phyloP scores from a whole-genome alignment of 441 rosid genomes.

The Populus hybrid region DNA sequence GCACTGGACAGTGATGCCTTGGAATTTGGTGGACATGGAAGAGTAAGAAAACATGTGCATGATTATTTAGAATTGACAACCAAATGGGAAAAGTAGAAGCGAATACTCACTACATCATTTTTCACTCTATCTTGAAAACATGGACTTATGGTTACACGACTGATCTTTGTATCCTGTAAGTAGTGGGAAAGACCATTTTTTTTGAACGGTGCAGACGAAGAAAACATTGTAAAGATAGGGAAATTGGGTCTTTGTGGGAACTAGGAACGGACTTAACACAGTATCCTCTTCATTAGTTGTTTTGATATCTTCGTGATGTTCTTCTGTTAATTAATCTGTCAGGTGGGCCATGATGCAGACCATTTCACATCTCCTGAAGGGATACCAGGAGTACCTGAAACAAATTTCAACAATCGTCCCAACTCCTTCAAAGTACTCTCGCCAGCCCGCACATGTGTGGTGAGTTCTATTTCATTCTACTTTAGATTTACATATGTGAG shows the following conservation, averaged over 20 bases:
- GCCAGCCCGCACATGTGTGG: constrained; percentile 70
- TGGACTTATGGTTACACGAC: background rate
- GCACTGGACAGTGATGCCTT: constrained; percentile 71
- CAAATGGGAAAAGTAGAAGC: background rate
- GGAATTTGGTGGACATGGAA: constrained; percentile 77
- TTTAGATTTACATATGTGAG: background rate
- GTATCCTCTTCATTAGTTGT: background rate
- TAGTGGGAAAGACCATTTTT: background rate
- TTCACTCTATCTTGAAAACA: background rate
- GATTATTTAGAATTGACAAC: background rate
- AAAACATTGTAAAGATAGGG: background rate
- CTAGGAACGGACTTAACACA: background rate
- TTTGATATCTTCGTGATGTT: background rate
- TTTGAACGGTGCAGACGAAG: background rate
- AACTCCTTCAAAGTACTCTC: constrained; percentile 74
- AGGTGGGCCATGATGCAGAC: constrained; percentile 67
- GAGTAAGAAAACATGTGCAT: constrained; percentile 44
- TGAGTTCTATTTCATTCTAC: constrained; percentile 24
- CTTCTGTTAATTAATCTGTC: constrained; percentile 23
- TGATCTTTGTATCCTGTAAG: background rate
- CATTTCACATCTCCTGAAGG: constrained; percentile 84
- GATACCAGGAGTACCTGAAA: constrained; percentile 74
- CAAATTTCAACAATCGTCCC: constrained; percentile 82
- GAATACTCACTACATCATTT: background rate
- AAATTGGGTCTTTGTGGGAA: background rate